phyloP scores from a whole-genome alignment of 345 rosid species.

The Cardamine resedifolia region DNA sequence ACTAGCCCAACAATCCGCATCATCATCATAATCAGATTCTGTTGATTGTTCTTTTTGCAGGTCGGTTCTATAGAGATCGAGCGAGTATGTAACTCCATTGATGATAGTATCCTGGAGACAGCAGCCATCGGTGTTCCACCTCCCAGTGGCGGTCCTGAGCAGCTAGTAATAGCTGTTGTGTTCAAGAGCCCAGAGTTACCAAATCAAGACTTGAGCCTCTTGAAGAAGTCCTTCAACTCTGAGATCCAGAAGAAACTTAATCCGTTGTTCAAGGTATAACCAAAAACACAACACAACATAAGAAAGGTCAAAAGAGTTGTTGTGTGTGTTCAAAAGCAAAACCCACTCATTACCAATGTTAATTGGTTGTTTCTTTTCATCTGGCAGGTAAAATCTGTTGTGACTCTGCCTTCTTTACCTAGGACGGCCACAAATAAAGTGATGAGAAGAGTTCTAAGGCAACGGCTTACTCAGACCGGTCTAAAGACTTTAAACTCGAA shows the following conservation, averaged over 20 bases:
- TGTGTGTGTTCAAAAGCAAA: not conserved
- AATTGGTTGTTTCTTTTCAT: not conserved
- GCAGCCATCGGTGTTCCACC: slow-evolving; percentile 97
- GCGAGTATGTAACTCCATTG: slow-evolving; percentile 74
- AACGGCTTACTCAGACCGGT: slow-evolving; percentile 52
- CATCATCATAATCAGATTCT: not conserved
- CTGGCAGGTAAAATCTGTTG: slow-evolving; percentile 65
- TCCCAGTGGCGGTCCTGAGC: slow-evolving; percentile 88
- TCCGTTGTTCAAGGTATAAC: slow-evolving; percentile 83
- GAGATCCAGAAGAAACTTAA: slow-evolving; percentile 86
- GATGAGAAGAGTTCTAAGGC: slow-evolving; percentile 88
- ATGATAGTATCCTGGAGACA: slow-evolving; percentile 72
- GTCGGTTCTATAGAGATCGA: slow-evolving; percentile 92
- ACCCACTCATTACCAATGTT: not conserved
- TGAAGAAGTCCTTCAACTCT: slow-evolving; percentile 69
- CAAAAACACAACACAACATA: not conserved
- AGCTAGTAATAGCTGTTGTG: slow-evolving; percentile 72
- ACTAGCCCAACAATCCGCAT: not conserved
- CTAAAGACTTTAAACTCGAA: slow-evolving; percentile 62
- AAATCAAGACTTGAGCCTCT: slow-evolving; percentile 45
- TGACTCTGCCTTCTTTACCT: slow-evolving; percentile 60
- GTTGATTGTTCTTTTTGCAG: slow-evolving; percentile 41
- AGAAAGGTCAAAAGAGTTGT: not conserved
- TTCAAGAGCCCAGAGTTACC: slow-evolving; percentile 44
- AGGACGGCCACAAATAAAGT: slow-evolving; percentile 94